These are phyloP conservation scores for Malassezia brasiliensis DNA, from an alignment of 1,284 basidiomycete species.

Conservation along the genomic window DNA sequence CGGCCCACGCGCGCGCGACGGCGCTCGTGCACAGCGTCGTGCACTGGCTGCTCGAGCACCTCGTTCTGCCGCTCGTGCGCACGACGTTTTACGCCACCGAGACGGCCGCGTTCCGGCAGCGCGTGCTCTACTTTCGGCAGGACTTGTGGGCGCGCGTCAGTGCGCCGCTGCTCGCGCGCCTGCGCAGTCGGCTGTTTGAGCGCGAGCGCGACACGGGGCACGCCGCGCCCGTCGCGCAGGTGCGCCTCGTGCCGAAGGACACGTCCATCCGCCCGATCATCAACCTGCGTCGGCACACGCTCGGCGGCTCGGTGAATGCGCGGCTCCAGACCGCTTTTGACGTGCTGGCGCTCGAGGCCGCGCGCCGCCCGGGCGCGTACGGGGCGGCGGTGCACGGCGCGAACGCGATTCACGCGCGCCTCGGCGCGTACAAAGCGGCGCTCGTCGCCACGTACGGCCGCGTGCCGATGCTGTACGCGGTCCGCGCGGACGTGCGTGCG, in stretches of 20 bases:
- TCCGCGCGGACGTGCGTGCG: conserved; percentile 87
- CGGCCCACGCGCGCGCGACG: conserved; percentile 64
- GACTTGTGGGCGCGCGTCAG: conserved; percentile 80
- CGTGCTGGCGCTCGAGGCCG: conserved; percentile 33
- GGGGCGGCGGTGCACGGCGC: conserved; percentile 35
- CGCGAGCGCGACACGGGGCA: conserved; percentile 16
- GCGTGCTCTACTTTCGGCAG: conserved; percentile 81
- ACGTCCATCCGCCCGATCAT: conserved; percentile 88
- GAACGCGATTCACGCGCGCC: conserved; percentile 49
- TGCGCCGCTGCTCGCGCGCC: conserved; percentile 64
- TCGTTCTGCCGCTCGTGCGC: conserved; percentile 71
- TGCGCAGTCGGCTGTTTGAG: conserved; percentile 53
- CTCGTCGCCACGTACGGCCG: not conserved
- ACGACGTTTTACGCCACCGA: conserved; percentile 92
- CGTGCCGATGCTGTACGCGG: conserved; percentile 60
- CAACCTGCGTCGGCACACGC: conserved; percentile 64
- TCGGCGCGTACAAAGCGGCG: conserved; percentile 23
- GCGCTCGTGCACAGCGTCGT: conserved; percentile 73
- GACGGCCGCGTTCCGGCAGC: conserved; percentile 74
- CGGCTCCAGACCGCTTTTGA: conserved; percentile 60
- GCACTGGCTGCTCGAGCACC: conserved; percentile 84
- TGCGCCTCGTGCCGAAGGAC: conserved; percentile 85
- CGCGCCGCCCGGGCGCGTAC: conserved; percentile 18
- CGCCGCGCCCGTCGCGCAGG: conserved; percentile 62
- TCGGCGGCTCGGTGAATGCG: conserved; percentile 67